Percentiles rank a stretch among this genome's conserved stretches.
Evolutionary conservation across 208 protist species (phyloP).

Genomic region (Balamuthia mandrillaris): DNA sequence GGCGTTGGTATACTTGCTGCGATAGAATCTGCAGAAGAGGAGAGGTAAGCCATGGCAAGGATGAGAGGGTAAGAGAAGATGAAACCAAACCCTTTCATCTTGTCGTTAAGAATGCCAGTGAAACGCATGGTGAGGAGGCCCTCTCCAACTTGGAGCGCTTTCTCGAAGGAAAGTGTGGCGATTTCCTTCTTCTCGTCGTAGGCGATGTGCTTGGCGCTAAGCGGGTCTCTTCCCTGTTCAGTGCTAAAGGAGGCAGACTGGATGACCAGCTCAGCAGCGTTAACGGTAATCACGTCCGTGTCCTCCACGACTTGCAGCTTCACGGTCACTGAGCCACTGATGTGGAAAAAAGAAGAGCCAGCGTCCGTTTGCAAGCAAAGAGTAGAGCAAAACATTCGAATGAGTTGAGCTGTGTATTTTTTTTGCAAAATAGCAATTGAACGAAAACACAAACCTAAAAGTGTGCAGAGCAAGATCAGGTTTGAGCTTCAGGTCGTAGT

Average conservation of each 20-base stretch:
- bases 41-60: not conserved
- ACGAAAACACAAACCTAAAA: too few relatives aligned
- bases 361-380: too few relatives aligned
- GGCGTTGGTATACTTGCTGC: constrained; percentile 77
- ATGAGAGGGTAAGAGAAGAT: not conserved
- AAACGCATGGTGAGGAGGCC: constrained; percentile 77
- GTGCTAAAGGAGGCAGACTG: constrained; percentile 20
- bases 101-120: constrained; percentile 84
- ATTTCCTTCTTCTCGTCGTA: constrained; percentile 45
- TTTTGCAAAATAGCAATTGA: too few relatives aligned
- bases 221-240: not conserved
- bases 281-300: constrained; percentile 50
- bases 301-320: constrained; percentile 7
- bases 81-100: constrained; percentile 68
- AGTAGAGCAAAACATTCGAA: too few relatives aligned
- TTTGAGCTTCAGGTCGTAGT: constrained; percentile 62
- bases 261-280: constrained; percentile 59
- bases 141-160: constrained; percentile 34
- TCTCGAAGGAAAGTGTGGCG: constrained; percentile 42
- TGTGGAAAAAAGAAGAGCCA: too few relatives aligned
- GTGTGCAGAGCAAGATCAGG: constrained; percentile 52
- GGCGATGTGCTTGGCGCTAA: constrained; percentile 15
- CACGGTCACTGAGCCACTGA: constrained; percentile 23
- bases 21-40: constrained; percentile 80
- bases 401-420: too few relatives aligned